A percentile compares a stretch with the other conserved stretches of the same genome.
Conservation (phyloP, 139 green algal genomes). For the Spirogloea muscicola region DNA sequence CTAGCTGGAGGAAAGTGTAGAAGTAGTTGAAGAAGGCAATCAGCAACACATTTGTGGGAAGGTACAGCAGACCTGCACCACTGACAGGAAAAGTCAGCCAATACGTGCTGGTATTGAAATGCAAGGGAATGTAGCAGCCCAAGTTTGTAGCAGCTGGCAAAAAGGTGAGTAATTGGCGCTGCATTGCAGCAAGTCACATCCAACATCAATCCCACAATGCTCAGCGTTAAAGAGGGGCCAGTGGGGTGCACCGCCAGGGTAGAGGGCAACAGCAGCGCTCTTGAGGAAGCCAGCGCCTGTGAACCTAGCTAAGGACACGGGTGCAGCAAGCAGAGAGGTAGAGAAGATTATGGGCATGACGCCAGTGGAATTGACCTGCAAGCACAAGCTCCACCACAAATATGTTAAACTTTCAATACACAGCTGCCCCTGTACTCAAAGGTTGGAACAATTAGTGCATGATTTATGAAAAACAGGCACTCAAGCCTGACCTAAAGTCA, state of each 20-base stretch:
- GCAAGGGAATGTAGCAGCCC: not conserved
- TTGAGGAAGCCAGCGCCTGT: constrained; percentile 60
- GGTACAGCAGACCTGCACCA: constrained; percentile 43
- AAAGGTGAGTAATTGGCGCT: not conserved
- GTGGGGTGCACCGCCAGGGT: constrained; percentile 56
- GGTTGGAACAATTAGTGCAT: not conserved
- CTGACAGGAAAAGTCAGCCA: too few species aligned
- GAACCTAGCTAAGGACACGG: constrained; percentile 76
- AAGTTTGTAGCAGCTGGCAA: not conserved
- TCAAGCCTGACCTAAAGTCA: not conserved
- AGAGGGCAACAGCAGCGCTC: constrained; percentile 60
- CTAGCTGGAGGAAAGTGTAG: constrained; percentile 98
- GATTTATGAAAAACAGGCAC: not conserved
- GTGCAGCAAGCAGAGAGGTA: constrained; percentile 85
- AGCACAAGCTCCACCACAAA: not conserved
- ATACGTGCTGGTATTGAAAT: too few species aligned
- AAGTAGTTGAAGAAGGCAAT: constrained; percentile 99
- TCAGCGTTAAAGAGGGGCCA: constrained; percentile 64
- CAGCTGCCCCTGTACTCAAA: too few species aligned
- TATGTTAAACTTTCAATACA: too few species aligned
- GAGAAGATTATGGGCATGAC: constrained; percentile 99
- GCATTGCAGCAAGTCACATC: not conserved
- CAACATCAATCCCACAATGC: not conserved
- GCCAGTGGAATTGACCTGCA: constrained; percentile 75
- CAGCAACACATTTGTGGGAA: constrained; percentile 77